These are phyloP conservation scores for Dissophora globulifera DNA, from an alignment of 192 early-diverging fungal species.

Conservation along the genomic window DNA sequence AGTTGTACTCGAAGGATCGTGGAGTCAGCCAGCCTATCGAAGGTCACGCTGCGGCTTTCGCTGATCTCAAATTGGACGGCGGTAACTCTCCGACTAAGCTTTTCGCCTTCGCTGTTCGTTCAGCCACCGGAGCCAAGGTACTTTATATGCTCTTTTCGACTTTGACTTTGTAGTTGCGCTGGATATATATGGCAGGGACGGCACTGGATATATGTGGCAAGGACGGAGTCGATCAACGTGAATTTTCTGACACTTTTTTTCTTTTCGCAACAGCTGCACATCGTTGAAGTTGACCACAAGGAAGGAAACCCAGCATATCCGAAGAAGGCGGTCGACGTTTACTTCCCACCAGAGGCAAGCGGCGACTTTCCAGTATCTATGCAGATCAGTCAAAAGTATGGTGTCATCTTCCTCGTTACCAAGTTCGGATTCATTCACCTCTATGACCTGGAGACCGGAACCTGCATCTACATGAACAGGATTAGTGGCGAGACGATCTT, in stretches of 20 bases:
- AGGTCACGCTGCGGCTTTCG: slow-evolving; percentile 96
- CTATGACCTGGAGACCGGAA: slow-evolving; percentile 94
- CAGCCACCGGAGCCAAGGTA: slow-evolving; percentile 84
- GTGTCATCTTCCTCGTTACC: slow-evolving; percentile 94
- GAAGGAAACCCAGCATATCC: slow-evolving; percentile 90
- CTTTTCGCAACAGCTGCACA: slow-evolving; percentile 79
- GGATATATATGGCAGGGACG: background rate
- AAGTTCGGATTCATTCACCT: slow-evolving; percentile 99
- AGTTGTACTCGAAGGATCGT: slow-evolving; percentile 94
- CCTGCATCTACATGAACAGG: slow-evolving; percentile 97
- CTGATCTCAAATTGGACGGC: slow-evolving; percentile 80
- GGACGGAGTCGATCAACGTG: too few species aligned
- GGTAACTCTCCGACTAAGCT: slow-evolving; percentile 81
- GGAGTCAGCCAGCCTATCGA: slow-evolving; percentile 94
- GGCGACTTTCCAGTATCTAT: slow-evolving; percentile 97
- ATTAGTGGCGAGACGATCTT: slow-evolving; percentile 99
- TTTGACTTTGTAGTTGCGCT: background rate
- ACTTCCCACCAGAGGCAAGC: slow-evolving; percentile 96
- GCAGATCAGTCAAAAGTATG: slow-evolving; percentile 95
- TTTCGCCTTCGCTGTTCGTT: slow-evolving; percentile 93
- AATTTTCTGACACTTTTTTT: too few species aligned
- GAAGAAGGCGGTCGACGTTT: slow-evolving; percentile 92
- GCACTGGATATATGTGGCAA: too few species aligned
- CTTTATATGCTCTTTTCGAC: background rate
- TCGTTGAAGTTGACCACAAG: slow-evolving; percentile 96